Percentiles rank a stretch among this genome's conserved stretches.
Conservation (phyloP, 2,329 filamentous ascomycete species). For the Nemania sp. region DNA sequence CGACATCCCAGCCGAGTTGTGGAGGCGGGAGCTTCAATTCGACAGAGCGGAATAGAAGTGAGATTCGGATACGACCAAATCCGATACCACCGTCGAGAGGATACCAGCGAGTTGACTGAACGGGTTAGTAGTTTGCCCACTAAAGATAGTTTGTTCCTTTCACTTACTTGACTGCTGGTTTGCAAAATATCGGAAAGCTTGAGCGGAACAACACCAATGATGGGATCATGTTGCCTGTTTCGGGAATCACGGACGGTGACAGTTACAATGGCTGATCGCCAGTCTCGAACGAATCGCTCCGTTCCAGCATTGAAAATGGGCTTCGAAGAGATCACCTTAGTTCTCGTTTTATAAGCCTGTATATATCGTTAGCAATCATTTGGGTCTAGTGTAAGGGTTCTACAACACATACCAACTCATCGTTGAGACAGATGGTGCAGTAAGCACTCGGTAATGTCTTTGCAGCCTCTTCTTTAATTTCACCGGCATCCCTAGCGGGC, state of each 20-base stretch:
- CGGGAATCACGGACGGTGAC: slow-evolving; percentile 86
- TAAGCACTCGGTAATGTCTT: slow-evolving; percentile 85
- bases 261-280: slow-evolving; percentile 84
- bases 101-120: slow-evolving; percentile 73
- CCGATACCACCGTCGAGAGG: slow-evolving; percentile 94
- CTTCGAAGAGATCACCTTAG: slow-evolving; percentile 90
- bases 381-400: background rate
- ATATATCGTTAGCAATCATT: slow-evolving; percentile 25
- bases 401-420: slow-evolving; percentile 68
- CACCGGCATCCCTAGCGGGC: slow-evolving; percentile 81
- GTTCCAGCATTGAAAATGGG: slow-evolving; percentile 98
- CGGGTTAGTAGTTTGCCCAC: slow-evolving; percentile 31
- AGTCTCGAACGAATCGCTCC: slow-evolving; percentile 89
- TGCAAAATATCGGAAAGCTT: slow-evolving; percentile 87
- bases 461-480: slow-evolving; percentile 82
- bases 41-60: slow-evolving; percentile 84
- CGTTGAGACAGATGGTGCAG: slow-evolving; percentile 88
- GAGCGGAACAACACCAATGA: slow-evolving; percentile 87
- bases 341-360: slow-evolving; percentile 82
- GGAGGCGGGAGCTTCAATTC: slow-evolving; percentile 82
- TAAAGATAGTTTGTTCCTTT: background rate
- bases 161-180: slow-evolving; percentile 71
- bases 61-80: slow-evolving; percentile 87
- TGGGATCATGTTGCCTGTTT: slow-evolving; percentile 90
- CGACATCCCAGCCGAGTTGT: slow-evolving; percentile 92